A percentile compares a stretch with the other conserved stretches of the same genome.
phyloP scores from a whole-genome alignment of 306 rosid species.

The Vigna reflexopilosa region DNA sequence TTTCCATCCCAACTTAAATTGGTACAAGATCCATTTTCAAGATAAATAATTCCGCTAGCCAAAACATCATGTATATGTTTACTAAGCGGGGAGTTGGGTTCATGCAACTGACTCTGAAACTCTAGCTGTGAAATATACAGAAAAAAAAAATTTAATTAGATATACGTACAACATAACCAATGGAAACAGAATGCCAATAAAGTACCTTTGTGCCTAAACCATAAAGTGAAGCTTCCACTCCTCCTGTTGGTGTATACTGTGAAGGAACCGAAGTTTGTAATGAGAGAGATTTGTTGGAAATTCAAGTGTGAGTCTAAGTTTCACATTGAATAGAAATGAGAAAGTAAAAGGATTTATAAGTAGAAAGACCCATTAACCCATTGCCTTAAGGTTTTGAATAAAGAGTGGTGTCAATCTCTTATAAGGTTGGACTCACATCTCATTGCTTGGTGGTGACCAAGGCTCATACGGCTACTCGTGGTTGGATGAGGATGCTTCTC shows the following conservation, averaged over 20 bases:
- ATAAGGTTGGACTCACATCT: no score
- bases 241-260: conserved; percentile 46
- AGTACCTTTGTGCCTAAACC: conserved; percentile 92
- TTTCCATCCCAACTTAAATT: conserved; percentile 86
- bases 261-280: not conserved
- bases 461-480: no score
- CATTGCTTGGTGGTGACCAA: no score
- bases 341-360: no score
- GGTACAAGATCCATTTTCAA: conserved; percentile 69
- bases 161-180: conserved; percentile 36
- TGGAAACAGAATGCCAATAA: conserved; percentile 37
- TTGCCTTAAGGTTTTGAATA: no score
- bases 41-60: conserved; percentile 79
- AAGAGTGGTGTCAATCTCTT: no score
- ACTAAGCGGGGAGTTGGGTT: conserved; percentile 71
- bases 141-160: conserved; percentile 36
- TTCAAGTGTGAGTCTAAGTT: no score
- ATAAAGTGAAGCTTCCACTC: conserved; percentile 82
- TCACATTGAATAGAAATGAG: no score
- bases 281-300: no score
- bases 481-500: no score
- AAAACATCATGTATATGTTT: conserved; percentile 70
- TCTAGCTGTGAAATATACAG: conserved; percentile 71
- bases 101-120: conserved; percentile 66
- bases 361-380: no score